Base-by-base conservation (phyloP, 208 protist genomes). In the Crithidia mellificae region DNA sequence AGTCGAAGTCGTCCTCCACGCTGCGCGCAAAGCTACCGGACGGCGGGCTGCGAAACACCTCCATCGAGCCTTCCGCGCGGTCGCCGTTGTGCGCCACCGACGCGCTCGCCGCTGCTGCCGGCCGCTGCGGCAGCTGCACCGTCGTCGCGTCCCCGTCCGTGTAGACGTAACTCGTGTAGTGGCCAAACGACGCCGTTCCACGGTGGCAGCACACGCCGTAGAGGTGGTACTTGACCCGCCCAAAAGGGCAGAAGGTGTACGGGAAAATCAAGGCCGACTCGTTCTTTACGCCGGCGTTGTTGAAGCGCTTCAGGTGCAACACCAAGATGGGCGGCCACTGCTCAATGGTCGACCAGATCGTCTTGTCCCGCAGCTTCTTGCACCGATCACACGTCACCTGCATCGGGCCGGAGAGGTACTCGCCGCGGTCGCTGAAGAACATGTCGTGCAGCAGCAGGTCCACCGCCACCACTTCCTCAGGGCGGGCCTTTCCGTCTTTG, bases 281-380 rank as follows among this genome's bases (percentile, higher is more conserved):
- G 49, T 90, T 84, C 74, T 96, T 96, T 17, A 56, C 63, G 8
- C 87, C 85, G 1, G 62, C 62, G 29, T 76, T 64, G 69, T 81
- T 73, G 69, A 96, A 96, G 29, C 90, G 85, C 50, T 96, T 96
- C 9, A 96, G 67, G 70, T 96, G 85, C 6, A 96, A 57, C 25
- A 91, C 86, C 11, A 96, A 66, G 27, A 85, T 77, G 19, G 77
- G 80, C 11, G 90, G 87, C 86, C 88, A 93, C 24, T 71, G 57
- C 41, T 65, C 56, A 17, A 95, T 83, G 20, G 68, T 69, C 34
- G 76, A 46, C 44, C 62, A 64, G 30, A 83, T 87, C 1, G 51
- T 72, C 30, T 78, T 83, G 67, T 89, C 78, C 2, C 79, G 77
- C 22, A 77, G 62, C 47, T 77, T 78, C 50, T 84, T 88, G 77